Base-by-base conservation (phyloP, 2,329 filamentous ascomycete species). In the Colletotrichum liaoningense region DNA sequence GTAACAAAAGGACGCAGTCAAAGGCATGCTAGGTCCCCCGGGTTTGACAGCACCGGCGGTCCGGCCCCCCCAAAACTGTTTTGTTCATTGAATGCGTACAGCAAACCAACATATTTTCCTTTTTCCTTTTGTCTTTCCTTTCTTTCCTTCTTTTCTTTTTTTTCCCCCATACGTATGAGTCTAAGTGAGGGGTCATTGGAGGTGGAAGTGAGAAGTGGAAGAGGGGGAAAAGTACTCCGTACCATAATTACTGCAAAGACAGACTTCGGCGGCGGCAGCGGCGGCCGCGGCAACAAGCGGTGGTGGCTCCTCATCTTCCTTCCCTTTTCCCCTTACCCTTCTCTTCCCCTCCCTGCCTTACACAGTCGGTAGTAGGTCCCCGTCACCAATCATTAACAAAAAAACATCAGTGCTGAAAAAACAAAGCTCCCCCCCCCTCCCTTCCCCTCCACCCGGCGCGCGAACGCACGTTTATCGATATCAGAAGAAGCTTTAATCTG, bases 1-100 rank as follows among this genome's bases (percentile, higher is more conserved):
- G 12, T 42, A 42, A n/a, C 3, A 12, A 55, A n/a, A 14, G n/a
- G 33, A 24, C 38, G 11, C 26, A 33, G 64, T 55, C 64, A 8
- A 54, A 38, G 12, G 19, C 26, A 33, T 55, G 64, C 64, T 9
- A 38, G 56, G 19, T 67, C 26, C 30, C 56, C 64, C 64, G 64
- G 56, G 49, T 28, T 60, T 64, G 67, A 28, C 59, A 55, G 59
- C 59, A 69, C 64, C 59, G 59, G 42, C 42, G 42, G 67, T 30
- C 49, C 52, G 67, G 49, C 26, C 26, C 67, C 60, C 26, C 67
- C 60, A 46, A 59, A 64, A 49, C 59, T 56, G 35, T 14, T 38
- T 38, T 35, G 33, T 14, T 5, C 12, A 3, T 14, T 26, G 26
- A 26, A 14, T 14, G 12, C 4, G 35, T 6, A 42, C 12, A 16